Evolutionary conservation across 768 basidiomycete genomes (phyloP).

Genomic region (Suillus luteus): DNA sequence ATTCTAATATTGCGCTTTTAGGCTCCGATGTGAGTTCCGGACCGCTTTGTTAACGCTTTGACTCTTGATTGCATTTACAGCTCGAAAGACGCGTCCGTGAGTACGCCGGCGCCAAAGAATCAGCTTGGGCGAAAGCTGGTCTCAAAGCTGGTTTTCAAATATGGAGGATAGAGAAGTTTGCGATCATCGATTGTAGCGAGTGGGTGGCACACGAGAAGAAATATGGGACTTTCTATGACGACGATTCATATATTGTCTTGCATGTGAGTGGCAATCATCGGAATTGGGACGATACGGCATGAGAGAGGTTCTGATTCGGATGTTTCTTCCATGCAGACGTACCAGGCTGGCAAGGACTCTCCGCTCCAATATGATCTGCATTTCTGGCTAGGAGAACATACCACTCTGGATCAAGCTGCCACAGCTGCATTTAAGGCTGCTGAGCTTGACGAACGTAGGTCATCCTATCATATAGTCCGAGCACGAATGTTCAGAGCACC

Average conservation of each 20-base stretch:
- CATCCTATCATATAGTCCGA: not conserved
- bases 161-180: conserved; percentile 62
- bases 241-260: conserved; percentile 67
- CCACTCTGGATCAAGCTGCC: conserved; percentile 60
- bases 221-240: conserved; percentile 60
- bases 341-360: conserved; percentile 45
- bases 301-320: not conserved
- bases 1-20: conserved; percentile 62
- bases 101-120: conserved; percentile 50
- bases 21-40: conserved; percentile 54
- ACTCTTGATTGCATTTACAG: conserved; percentile 6
- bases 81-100: conserved; percentile 55
- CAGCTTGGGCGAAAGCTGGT: conserved; percentile 54
- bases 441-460: conserved; percentile 64
- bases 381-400: conserved; percentile 64
- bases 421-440: conserved; percentile 70
- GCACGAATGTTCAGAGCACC: not conserved
- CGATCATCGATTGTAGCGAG: conserved; percentile 45
- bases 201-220: conserved; percentile 24
- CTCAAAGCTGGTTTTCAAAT: conserved; percentile 46
- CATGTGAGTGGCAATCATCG: conserved; percentile 41
- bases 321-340: conserved; percentile 44
- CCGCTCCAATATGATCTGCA: conserved; percentile 58
- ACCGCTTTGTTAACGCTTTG: conserved; percentile 5
- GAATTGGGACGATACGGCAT: not conserved